phyloP scores from a whole-genome alignment of 495 filamentous ascomycete species.

The Daldinia decipiens region DNA sequence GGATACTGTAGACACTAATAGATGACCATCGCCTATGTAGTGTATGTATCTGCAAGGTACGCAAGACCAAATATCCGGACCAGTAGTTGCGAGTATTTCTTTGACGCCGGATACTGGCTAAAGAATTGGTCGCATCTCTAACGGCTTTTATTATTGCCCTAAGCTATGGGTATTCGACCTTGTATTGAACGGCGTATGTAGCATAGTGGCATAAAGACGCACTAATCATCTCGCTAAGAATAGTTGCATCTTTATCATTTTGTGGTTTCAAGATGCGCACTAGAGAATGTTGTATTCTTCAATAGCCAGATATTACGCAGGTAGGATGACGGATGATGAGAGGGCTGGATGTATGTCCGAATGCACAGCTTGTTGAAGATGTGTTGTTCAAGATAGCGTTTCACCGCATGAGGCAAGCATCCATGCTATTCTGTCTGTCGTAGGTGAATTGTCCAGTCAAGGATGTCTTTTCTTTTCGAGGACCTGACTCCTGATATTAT shows the following conservation, averaged over 20 bases:
- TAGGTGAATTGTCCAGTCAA: slow-evolving; percentile 36
- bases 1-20: slow-evolving; percentile 3
- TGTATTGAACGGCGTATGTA: slow-evolving; percentile 27
- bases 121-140: slow-evolving; percentile 32
- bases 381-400: slow-evolving; percentile 44
- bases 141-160: background rate
- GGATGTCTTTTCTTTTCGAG: slow-evolving; percentile 18
- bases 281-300: slow-evolving; percentile 19
- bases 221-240: slow-evolving; percentile 36
- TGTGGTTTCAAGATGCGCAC: slow-evolving; percentile 23
- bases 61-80: slow-evolving; percentile 23
- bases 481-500: slow-evolving; percentile 7
- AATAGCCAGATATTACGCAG: slow-evolving; percentile 28
- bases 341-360: slow-evolving; percentile 4
- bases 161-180: slow-evolving; percentile 20
- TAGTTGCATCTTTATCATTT: slow-evolving; percentile 35
- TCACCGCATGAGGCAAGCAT: slow-evolving; percentile 37
- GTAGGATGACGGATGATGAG: slow-evolving; percentile 7
- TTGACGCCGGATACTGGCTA: slow-evolving; percentile 26
- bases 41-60: slow-evolving; percentile 37
- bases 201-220: slow-evolving; percentile 18
- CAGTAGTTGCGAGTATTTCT: slow-evolving; percentile 17
- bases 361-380: slow-evolving; percentile 24
- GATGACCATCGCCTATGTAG: background rate
- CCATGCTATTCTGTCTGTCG: slow-evolving; percentile 7